Evolutionary conservation across 2,329 filamentous ascomycete genomes (phyloP), one percentile per base, ranked within the genome.

Genomic region (Penicillium sp.): DNA sequence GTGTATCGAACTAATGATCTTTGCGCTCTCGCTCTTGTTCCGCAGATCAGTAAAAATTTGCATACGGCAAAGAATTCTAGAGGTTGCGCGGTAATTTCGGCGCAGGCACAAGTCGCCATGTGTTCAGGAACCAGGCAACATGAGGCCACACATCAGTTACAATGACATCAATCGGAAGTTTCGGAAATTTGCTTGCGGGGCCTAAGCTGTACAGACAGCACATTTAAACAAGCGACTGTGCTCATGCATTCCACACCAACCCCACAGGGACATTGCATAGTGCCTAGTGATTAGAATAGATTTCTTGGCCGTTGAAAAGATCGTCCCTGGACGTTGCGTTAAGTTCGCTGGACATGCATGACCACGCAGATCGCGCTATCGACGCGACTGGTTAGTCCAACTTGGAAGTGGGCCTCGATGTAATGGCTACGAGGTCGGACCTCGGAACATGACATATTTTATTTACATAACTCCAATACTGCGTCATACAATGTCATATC

Each of bases 81-180:
- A 16, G 36, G 29, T 4, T 27, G 27, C 22, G 8, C n/a, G 31
- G 22, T 22, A 31, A 11, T 14, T 14, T 24, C 9, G 24, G n/a
- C 32, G 3, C 21, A n/a, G 38, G 34, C n/a, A 36, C 34, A 39
- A 45, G 18, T 31, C 7, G 10, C 24, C 14, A 34, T 45, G 5
- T 66, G 88, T 86, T 60, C 36, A 51, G 45, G 47, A 51, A 56
- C 47, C 40, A 48, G 41, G 32, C 29, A 43, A 31, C 9, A 40
- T 40, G 6, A 6, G 24, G 8, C 24, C 24, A 27, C 8, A 6
- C 8, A 27, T 27, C 8, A 27, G 24, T 27, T 27, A 27, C 8
- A 6, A 43, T 48, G 39, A 44, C 39, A 53, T 39, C 38, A 40
- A 40, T 21, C 38, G 38, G 38, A 40, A 9, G 10, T n/a, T 9